Evolutionary conservation across 345 rosid genomes (phyloP).

Genomic region (Rhodamnia argentea): DNA sequence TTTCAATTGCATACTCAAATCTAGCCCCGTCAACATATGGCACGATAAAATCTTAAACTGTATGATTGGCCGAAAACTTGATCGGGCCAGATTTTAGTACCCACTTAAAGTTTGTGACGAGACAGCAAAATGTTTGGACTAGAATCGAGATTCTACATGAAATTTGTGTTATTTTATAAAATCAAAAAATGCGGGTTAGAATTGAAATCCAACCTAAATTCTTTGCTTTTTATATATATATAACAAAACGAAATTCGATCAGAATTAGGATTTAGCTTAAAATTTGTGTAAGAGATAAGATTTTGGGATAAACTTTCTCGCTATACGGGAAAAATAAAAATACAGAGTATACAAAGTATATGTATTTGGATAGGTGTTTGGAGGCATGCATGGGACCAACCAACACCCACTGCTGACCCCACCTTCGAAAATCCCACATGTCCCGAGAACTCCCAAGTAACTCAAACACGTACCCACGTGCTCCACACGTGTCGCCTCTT

Average conservation of each 20-base stretch:
- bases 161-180: too few relatives aligned
- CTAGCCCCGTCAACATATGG: not conserved
- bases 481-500: constrained; percentile 44
- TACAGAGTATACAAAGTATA: not conserved
- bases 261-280: too few relatives aligned
- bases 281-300: too few relatives aligned
- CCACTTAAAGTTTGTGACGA: not conserved
- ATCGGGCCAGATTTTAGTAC: not conserved
- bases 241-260: too few relatives aligned
- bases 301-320: too few relatives aligned
- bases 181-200: too few relatives aligned
- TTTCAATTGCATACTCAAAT: fast-evolving
- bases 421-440: constrained; percentile 33
- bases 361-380: constrained; percentile 17
- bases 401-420: constrained; percentile 9
- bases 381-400: constrained; percentile 50
- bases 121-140: too few relatives aligned
- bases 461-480: constrained; percentile 71
- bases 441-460: constrained; percentile 18
- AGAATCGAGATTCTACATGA: too few relatives aligned
- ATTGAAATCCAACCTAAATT: too few relatives aligned
- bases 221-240: too few relatives aligned
- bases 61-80: not conserved
- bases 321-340: too few relatives aligned
- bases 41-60: too few relatives aligned